A percentile compares a stretch with the other conserved stretches of the same genome.
Conservation (phyloP, 305 asterid species). For the Fraxinus nigra region DNA sequence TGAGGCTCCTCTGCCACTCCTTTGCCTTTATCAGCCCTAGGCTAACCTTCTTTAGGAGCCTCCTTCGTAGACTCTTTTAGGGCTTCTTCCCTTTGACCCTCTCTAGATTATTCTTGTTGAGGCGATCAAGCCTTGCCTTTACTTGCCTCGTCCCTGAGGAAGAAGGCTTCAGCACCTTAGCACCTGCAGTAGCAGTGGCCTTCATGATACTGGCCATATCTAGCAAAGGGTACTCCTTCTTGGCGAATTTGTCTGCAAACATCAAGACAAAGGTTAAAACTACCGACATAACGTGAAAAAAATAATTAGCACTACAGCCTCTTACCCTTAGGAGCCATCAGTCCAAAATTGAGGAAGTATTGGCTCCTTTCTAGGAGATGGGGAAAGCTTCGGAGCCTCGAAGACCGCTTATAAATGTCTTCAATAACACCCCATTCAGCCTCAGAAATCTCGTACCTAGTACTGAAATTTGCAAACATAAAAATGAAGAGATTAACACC, state of each 20-base stretch:
- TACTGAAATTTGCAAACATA: no score
- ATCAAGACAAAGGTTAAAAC: no score
- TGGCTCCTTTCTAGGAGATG: background rate
- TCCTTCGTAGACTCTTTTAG: background rate
- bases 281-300: no score
- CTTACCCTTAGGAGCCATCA: background rate
- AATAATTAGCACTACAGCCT: no score
- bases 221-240: background rate
- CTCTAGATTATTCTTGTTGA: no score
- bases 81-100: background rate
- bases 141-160: background rate
- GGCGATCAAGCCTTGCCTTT: background rate
- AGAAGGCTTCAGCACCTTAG: background rate
- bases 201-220: background rate
- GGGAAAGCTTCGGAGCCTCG: background rate
- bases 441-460: background rate
- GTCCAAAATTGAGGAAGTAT: background rate
- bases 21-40: no score
- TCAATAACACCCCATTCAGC: no score
- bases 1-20: no score
- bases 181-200: background rate
- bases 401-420: no score
- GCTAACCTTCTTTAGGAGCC: no score
- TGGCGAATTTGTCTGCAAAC: background rate
- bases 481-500: background rate